These are phyloP conservation scores for Phaffia australis DNA, from an alignment of 768 basidiomycete genomes.

Conservation along the genomic window DNA sequence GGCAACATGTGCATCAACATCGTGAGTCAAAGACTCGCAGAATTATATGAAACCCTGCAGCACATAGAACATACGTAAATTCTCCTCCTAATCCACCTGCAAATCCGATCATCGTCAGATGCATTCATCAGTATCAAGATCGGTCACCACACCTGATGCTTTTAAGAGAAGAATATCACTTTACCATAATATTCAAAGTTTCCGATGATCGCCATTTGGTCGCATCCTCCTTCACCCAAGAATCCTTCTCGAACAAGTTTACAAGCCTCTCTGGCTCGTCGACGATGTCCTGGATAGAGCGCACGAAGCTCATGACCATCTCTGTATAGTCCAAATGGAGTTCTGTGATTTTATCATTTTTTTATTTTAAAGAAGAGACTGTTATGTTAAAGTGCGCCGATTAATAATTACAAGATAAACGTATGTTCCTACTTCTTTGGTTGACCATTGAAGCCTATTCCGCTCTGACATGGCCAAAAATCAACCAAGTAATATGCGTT, in stretches of 20 bases:
- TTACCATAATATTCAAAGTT: not conserved
- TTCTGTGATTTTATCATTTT: constrained; percentile 6
- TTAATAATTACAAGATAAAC: constrained; percentile 22
- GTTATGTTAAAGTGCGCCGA: constrained; percentile 8
- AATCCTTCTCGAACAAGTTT: constrained; percentile 28
- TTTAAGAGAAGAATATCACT: no score
- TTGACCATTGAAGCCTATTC: constrained; percentile 29
- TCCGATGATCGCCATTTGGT: constrained; percentile 34
- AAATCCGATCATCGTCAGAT: constrained; percentile 34
- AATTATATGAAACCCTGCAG: no score
- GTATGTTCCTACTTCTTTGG: constrained; percentile 23
- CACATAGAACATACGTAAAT: constrained; percentile 32
- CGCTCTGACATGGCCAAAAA: constrained; percentile 28
- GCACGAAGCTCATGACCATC: constrained; percentile 35
- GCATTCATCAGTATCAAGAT: not conserved
- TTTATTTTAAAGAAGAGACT: not conserved
- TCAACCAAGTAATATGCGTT: not conserved
- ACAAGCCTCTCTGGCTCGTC: constrained; percentile 33
- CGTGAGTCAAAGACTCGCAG: no score
- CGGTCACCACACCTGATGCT: not conserved
- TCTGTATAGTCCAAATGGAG: constrained; percentile 35
- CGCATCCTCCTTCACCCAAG: constrained; percentile 32
- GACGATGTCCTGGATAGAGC: constrained; percentile 31
- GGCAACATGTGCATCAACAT: no score
- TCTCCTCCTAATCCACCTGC: constrained; percentile 37